Evolutionary conservation across 2,329 filamentous ascomycete species (phyloP).

Genomic region (Talaromyces sp.): DNA sequence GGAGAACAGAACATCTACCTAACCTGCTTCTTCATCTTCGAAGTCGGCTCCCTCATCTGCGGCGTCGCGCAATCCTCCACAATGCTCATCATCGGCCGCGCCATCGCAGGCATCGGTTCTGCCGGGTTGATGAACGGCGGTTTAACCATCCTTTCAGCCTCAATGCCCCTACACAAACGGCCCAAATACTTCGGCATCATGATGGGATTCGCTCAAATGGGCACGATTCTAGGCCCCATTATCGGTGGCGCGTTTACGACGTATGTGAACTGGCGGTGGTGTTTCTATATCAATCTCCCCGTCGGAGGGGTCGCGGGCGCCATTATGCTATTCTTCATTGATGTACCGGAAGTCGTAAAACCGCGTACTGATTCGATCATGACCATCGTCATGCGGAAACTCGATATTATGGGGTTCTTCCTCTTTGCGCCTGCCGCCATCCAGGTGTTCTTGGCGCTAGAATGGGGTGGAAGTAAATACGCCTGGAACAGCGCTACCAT

Average conservation of each 20-base stretch:
- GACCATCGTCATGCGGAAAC: slow-evolving; percentile 13
- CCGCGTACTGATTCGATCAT: slow-evolving; percentile 11
- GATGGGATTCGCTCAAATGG: slow-evolving; percentile 18
- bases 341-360: slow-evolving; percentile 14
- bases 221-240: slow-evolving; percentile 30
- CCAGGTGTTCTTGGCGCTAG: slow-evolving; percentile 23
- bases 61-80: slow-evolving; percentile 34
- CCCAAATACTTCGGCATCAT: slow-evolving; percentile 21
- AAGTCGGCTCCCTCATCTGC: slow-evolving; percentile 38
- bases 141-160: slow-evolving; percentile 17
- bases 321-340: slow-evolving; percentile 21
- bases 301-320: slow-evolving; percentile 17
- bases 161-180: slow-evolving; percentile 18
- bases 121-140: slow-evolving; percentile 33
- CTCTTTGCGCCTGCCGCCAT: slow-evolving; percentile 21
- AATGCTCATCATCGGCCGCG: slow-evolving; percentile 38
- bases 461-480: slow-evolving; percentile 23
- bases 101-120: slow-evolving; percentile 35
- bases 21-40: slow-evolving; percentile 35
- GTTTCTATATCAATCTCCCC: slow-evolving; percentile 33
- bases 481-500: slow-evolving; percentile 21
- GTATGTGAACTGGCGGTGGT: slow-evolving; percentile 47
- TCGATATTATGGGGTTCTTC: slow-evolving; percentile 19
- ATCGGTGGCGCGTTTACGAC: slow-evolving; percentile 49
- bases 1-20: slow-evolving; percentile 5